These are phyloP conservation scores for Boechera stricta DNA, from an alignment of 345 rosid species.

Conservation along the genomic window DNA sequence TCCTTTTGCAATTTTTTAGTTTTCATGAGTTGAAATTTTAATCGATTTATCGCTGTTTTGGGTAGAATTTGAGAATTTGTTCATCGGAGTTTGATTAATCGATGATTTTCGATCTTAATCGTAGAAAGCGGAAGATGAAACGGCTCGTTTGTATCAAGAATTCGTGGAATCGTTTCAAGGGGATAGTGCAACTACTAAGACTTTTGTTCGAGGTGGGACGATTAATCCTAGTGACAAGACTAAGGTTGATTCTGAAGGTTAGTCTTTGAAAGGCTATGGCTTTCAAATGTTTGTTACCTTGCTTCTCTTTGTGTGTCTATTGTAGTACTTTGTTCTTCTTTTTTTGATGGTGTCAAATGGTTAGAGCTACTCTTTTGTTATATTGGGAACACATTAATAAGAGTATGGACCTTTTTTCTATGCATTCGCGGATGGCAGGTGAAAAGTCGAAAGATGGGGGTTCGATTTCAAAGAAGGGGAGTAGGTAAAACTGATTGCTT, in stretches of 20 bases:
- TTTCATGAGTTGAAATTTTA: neutral
- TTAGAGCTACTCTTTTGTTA: constrained; percentile 59
- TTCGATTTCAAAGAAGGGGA: constrained; percentile 98
- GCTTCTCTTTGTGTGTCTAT: constrained; percentile 26
- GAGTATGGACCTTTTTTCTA: constrained; percentile 90
- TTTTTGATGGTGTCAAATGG: constrained; percentile 61
- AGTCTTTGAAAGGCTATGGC: constrained; percentile 38
- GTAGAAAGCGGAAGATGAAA: constrained; percentile 95
- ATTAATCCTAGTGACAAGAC: constrained; percentile 77
- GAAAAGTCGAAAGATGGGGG: constrained; percentile 99
- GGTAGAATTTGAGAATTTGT: neutral
- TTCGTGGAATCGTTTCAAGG: constrained; percentile 97
- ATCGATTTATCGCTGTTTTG: neutral
- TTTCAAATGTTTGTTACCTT: constrained; percentile 16
- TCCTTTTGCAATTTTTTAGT: neutral
- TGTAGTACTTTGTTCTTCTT: constrained; percentile 22
- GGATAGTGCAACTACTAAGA: constrained; percentile 66
- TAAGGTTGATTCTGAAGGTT: constrained; percentile 84
- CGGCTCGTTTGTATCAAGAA: constrained; percentile 91
- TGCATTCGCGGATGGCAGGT: constrained; percentile 99
- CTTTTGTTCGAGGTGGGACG: constrained; percentile 93
- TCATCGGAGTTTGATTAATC: neutral
- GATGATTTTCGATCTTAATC: neutral
- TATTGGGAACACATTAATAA: constrained; percentile 77
- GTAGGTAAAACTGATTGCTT: constrained; percentile 94